Base-by-base conservation (phyloP, 345 rosid species). In the Euphorbia lathyris region DNA sequence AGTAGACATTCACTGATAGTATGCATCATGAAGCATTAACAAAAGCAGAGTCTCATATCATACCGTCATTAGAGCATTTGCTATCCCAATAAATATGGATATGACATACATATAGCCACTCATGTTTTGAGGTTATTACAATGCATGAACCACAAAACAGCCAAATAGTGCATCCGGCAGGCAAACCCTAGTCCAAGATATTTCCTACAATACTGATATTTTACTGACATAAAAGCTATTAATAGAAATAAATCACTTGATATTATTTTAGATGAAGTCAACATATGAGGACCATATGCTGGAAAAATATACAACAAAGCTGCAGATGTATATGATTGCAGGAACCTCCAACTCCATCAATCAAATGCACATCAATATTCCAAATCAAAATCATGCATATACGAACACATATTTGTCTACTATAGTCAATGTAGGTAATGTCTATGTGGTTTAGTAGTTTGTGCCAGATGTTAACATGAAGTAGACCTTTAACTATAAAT, bases 81-180 rank as follows among this genome's bases (percentile, higher is more conserved):
- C 96, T 27, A 94, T 78, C 43, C 98, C 98, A 50, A 90, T 85
- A 74, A 83, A 79, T 75, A 88, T 59, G 23, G 95, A 84, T 78
- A 90, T 75, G 50, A 66, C 77, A 65, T 91, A 94, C 88, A 94
- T 83, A 72, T 76, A 84, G n/a, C 65, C 63, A 77, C 79, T 85
- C 81, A 90, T 73, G 78, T 79, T 80, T 60, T 62, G 72, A 10
- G 98, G 95, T 61, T 73, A 94, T 69, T 47, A 91, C 70, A 50
- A 94, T 78, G 4, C 80, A 83, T 51, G 83, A 78, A 32, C 98
- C 97, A 29, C 95, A 90, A 52, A 86, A 82, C 25, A 88, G 77
- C 98, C 98, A 94, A 72, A 91, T 80, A 71, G 88, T 85, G 56
- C 97, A 95, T 70, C 98, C 98, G 42, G 84, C 87, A 78, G 82